These are phyloP conservation scores for Coniella lustricola DNA, from an alignment of 2,329 filamentous ascomycete genomes.

Conservation along the genomic window DNA sequence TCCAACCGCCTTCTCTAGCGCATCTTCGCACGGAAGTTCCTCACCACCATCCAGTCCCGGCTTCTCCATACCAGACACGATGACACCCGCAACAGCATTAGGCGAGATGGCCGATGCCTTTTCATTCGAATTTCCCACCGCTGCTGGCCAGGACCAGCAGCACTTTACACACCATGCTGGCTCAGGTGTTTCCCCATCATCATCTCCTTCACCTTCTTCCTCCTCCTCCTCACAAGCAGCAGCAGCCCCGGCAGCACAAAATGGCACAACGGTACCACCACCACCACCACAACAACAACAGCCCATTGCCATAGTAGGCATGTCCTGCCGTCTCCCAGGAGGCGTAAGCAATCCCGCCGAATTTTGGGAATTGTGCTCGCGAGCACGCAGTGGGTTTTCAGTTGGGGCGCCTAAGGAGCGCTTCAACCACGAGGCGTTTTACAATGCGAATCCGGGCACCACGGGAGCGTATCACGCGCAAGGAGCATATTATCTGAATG, in stretches of 20 bases:
- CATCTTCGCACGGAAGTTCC: conserved; percentile 16
- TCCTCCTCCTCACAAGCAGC: too few relatives aligned
- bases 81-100: neutral
- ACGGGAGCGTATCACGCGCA: conserved; percentile 32
- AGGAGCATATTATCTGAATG: conserved; percentile 37
- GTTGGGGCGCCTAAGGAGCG: conserved; percentile 35
- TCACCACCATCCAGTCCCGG: conserved; percentile 18
- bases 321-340: conserved; percentile 40
- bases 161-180: neutral
- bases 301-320: conserved; percentile 41
- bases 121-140: neutral
- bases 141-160: neutral
- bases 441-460: conserved; percentile 37
- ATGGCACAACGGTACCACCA: too few relatives aligned
- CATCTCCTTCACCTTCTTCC: too few relatives aligned
- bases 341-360: conserved; percentile 34
- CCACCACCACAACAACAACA: neutral
- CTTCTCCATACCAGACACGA: conserved; percentile 14
- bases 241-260: too few relatives aligned
- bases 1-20: conserved; percentile 13
- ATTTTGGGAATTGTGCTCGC: conserved; percentile 38
- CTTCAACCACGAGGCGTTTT: conserved; percentile 34
- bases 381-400: conserved; percentile 33
- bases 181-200: too few relatives aligned
- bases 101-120: neutral